Percentiles rank a stretch among this genome's conserved stretches.
Evolutionary conservation across 352 stramenopile genomes (phyloP).

Genomic region (Phytophthora chlamydospora): DNA sequence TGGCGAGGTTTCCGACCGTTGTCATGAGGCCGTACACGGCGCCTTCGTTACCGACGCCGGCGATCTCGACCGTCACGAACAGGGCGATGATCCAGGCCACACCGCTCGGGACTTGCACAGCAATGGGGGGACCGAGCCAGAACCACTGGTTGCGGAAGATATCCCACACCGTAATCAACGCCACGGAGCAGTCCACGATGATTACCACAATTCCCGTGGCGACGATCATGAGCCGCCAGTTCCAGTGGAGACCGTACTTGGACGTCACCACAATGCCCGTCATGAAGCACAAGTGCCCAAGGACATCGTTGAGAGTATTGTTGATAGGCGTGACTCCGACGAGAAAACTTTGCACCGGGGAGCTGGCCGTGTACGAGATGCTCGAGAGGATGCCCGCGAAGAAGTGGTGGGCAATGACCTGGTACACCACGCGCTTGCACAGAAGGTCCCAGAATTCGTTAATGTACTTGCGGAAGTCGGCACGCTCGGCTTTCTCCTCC

Average conservation of each 20-base stretch:
- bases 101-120: conserved; percentile 40
- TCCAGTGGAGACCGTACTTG: conserved; percentile 56
- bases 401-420: conserved; percentile 58
- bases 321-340: conserved; percentile 47
- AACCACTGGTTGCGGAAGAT: conserved; percentile 56
- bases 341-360: conserved; percentile 43
- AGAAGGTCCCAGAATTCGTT: conserved; percentile 50
- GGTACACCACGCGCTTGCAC: conserved; percentile 53
- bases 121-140: conserved; percentile 43
- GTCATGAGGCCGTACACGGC: conserved; percentile 55
- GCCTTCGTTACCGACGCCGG: conserved; percentile 54
- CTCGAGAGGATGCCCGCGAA: conserved; percentile 47
- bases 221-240: conserved; percentile 50
- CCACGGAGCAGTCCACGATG: conserved; percentile 38
- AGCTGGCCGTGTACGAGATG: conserved; percentile 46
- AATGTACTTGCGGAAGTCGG: conserved; percentile 44
- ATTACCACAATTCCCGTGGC: conserved; percentile 37
- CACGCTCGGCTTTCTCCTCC: conserved; percentile 37
- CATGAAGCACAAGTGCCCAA: conserved; percentile 43
- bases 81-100: conserved; percentile 47
- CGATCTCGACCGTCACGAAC: conserved; percentile 54
- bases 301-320: conserved; percentile 42
- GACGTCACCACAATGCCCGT: conserved; percentile 39
- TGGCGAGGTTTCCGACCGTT: conserved; percentile 45
- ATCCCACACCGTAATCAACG: conserved; percentile 51